A percentile compares a stretch with the other conserved stretches of the same genome.
Conservation (phyloP, 768 basidiomycete species). For the Symmetrospora coprosmae region DNA sequence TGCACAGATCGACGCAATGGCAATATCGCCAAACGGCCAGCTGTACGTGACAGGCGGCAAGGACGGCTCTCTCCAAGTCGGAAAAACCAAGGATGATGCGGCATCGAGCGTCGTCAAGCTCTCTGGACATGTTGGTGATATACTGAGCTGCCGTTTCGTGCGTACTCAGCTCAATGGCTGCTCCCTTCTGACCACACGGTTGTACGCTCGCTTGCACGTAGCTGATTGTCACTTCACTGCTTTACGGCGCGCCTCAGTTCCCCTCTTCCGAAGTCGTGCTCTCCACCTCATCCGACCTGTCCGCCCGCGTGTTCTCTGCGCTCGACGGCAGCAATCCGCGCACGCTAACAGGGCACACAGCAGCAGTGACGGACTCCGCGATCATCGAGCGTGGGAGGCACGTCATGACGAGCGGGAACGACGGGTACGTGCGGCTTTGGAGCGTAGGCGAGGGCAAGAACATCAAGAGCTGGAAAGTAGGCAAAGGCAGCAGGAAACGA, state of each 20-base stretch:
- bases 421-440: conserved; percentile 59
- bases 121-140: conserved; percentile 39
- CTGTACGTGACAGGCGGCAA: conserved; percentile 18
- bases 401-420: conserved; percentile 53
- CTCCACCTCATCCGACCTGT: conserved; percentile 55
- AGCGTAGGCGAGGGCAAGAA: conserved; percentile 49
- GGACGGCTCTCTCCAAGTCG: conserved; percentile 15
- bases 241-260: conserved; percentile 51
- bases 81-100: neutral
- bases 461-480: conserved; percentile 37
- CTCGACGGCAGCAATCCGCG: conserved; percentile 46
- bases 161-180: too few species aligned
- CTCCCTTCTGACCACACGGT: too few species aligned
- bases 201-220: neutral
- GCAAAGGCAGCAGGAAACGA: neutral
- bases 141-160: conserved; percentile 36
- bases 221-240: neutral
- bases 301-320: conserved; percentile 53
- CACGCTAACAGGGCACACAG: conserved; percentile 52
- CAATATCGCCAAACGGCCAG: conserved; percentile 5
- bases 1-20: conserved; percentile 16
- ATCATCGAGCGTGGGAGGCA: conserved; percentile 56
- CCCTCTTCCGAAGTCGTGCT: conserved; percentile 60
- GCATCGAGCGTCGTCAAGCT: conserved; percentile 27
- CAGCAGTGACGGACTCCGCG: conserved; percentile 49